A percentile compares a stretch with the other conserved stretches of the same genome.
Evolutionary conservation across 192 early-diverging fungal genomes (phyloP).

Genomic region (Linnemannia hyalina): DNA sequence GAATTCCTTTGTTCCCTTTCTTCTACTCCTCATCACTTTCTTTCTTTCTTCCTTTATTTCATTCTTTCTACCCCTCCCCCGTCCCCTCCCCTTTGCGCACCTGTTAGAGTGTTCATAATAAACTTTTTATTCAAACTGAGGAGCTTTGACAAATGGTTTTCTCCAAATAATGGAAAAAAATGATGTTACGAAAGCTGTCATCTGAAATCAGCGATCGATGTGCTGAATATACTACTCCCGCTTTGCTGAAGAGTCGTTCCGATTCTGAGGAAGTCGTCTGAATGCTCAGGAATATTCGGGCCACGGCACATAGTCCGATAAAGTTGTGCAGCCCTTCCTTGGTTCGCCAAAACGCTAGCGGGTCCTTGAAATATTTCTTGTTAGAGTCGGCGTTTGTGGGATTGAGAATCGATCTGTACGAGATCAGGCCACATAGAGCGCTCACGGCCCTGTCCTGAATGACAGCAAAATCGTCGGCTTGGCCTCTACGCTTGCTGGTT

Average conservation of each 20-base stretch:
- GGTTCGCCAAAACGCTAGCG: neutral
- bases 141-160: too few relatives aligned
- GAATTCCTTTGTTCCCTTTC: too few relatives aligned
- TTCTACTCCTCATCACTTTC: too few relatives aligned
- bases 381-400: neutral
- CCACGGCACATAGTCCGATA: slow-evolving; percentile 1
- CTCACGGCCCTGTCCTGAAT: neutral
- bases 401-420: neutral
- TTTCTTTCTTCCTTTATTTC: too few relatives aligned
- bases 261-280: neutral
- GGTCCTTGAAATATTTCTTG: neutral
- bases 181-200: neutral
- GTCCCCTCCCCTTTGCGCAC: too few relatives aligned
- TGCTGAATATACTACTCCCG: neutral
- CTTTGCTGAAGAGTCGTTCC: slow-evolving; percentile 12
- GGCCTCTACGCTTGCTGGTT: neutral
- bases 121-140: too few relatives aligned
- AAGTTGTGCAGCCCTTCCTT: neutral
- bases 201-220: neutral
- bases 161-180: neutral
- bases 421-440: neutral
- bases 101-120: too few relatives aligned
- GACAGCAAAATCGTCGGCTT: neutral
- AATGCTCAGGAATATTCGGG: neutral
- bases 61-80: too few relatives aligned